Conservation (phyloP, 192 early-diverging fungal species). For the Piromyces sp. region DNA sequence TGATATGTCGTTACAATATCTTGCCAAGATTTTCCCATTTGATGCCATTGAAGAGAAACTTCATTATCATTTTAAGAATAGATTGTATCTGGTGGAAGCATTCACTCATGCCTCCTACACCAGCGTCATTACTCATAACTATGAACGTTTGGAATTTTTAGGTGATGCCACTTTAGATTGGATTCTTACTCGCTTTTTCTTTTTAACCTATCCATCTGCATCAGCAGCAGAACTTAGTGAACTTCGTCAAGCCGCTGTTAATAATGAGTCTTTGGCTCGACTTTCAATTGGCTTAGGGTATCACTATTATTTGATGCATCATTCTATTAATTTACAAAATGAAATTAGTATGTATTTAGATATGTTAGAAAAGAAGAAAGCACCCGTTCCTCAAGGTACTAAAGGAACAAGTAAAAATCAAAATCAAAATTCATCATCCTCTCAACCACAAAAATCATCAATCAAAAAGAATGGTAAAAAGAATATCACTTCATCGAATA, state of each 20-base stretch:
- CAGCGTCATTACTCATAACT: not conserved
- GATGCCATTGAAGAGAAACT: not conserved
- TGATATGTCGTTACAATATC: not conserved
- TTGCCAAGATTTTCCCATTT: not conserved
- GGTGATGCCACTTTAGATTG: not conserved
- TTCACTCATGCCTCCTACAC: not conserved
- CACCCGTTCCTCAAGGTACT: too few species aligned
- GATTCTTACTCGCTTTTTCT: not conserved
- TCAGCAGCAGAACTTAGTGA: not conserved
- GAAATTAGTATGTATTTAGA: not conserved
- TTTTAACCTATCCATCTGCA: not conserved
- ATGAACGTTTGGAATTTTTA: not conserved
- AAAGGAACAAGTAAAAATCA: too few species aligned
- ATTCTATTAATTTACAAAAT: not conserved
- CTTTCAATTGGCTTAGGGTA: not conserved
- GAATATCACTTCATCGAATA: not conserved
- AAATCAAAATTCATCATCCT: too few species aligned
- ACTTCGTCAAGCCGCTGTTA: not conserved
- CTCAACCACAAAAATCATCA: too few species aligned
- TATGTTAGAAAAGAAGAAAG: not conserved
- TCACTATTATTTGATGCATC: not conserved
- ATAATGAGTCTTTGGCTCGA: not conserved
- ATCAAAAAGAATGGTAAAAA: too few species aligned
- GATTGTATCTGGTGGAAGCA: not conserved
- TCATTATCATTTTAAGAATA: not conserved